Evolutionary conservation across 345 rosid species (phyloP).

Genomic region (Eucalyptus marginata): DNA sequence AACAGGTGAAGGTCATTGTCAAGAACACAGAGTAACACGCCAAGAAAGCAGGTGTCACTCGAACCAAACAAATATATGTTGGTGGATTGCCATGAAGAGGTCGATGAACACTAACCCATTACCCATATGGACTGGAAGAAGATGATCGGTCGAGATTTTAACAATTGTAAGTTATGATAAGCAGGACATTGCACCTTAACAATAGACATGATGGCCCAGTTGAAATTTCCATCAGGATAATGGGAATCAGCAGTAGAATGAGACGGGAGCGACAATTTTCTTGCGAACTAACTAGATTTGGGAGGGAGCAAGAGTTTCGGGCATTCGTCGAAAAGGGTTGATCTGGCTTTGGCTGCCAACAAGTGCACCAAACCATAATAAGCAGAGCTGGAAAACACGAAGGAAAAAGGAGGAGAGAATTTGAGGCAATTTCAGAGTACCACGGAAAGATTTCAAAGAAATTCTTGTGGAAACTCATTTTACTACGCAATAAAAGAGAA

Average conservation of each 20-base stretch:
- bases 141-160: neutral
- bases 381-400: neutral
- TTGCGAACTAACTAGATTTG: neutral
- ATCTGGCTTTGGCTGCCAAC: neutral
- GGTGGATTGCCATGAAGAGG: neutral
- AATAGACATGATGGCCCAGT: neutral
- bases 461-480: neutral
- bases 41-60: neutral
- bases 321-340: neutral
- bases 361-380: neutral
- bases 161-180: neutral
- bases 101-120: neutral
- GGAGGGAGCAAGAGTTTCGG: neutral
- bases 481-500: neutral
- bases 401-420: neutral
- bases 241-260: neutral
- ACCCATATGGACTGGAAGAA: neutral
- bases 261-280: neutral
- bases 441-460: neutral
- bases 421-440: neutral
- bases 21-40: neutral
- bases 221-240: neutral
- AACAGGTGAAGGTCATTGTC: neutral
- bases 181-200: neutral
- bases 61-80: neutral